Base-by-base conservation (phyloP, 495 filamentous ascomycete genomes). In the Penicillium mononematosum region DNA sequence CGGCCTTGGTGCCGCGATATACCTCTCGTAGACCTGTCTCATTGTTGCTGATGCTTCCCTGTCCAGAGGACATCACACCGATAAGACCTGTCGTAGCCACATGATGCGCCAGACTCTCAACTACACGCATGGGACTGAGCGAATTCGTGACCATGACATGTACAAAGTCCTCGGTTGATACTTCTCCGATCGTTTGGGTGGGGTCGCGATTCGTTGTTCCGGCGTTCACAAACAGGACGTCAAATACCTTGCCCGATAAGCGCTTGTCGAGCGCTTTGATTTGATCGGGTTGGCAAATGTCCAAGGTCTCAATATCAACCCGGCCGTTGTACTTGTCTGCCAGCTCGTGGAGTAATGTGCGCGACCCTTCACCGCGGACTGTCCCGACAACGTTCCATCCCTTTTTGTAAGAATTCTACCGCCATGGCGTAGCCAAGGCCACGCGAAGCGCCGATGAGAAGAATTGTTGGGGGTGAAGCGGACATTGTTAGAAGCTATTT, bases 201-300 rank as follows among this genome's bases (percentile, higher is more conserved):
- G 16, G 45, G 24, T 46, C 45, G 16, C 22, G 45, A 27, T 46
- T 46, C 22, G 45, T 46, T 46, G 45, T 46, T 24, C 45, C 45
- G 8, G 45, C 45, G 16, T 46, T 46, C 11, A 46, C 45, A 29
- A 46, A 46, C 24, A 46, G 45, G 24, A 27, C 7, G 24, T 46
- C 22, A 1, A 46, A 46, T 29, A n/a, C 17, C 16, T 29, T 46
- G 4, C 45, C 14, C 22, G 45, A 46, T 11, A 46, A 27, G 7
- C 24, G 24, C 6, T 24, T 46, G 22, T 46, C 45, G 3, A 46
- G 45, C 24, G 45, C 24, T 11, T 46, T 2, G 24, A 46, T 46
- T 46, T 46, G 45, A 46, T 29, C 45, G 2, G 45, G 45, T 46
- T 46, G 45, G 45, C 45, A 46, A 46, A 46, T 46, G 22, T 46